Percentiles rank a stretch among this genome's conserved stretches.
Evolutionary conservation across 106 monocot genomes (phyloP).

Genomic region (Dendrobium huoshanense): DNA sequence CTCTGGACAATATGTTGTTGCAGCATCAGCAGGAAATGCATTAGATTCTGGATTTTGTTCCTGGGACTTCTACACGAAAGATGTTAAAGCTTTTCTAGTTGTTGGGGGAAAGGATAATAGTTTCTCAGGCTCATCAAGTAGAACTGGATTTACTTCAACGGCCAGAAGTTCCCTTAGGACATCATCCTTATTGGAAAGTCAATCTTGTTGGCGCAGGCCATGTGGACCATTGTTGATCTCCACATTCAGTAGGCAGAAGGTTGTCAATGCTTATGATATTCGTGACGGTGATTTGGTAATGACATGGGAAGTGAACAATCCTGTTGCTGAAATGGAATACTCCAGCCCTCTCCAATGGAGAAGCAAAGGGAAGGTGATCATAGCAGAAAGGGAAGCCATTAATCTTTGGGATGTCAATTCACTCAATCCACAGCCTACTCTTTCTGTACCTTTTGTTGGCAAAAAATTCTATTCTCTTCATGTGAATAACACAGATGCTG

Average conservation of each 20-base stretch:
- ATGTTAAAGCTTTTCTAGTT: constrained; percentile 41
- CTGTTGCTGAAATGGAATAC: constrained; percentile 59
- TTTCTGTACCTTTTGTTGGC: constrained; percentile 49
- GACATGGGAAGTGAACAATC: constrained; percentile 64
- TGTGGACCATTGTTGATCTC: constrained; percentile 79
- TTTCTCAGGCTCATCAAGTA: constrained; percentile 25
- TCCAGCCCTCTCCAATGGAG: constrained; percentile 96
- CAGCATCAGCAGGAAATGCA: constrained; percentile 84
- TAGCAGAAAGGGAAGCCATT: constrained; percentile 68
- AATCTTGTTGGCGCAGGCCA: constrained; percentile 83
- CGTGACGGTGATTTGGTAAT: constrained; percentile 82
- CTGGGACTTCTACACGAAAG: constrained; percentile 85
- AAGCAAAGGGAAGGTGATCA: constrained; percentile 74
- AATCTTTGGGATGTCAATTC: constrained; percentile 97
- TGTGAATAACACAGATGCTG: constrained; percentile 91
- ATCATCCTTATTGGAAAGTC: constrained; percentile 20
- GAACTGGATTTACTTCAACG: constrained; percentile 26
- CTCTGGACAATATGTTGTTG: constrained; percentile 82
- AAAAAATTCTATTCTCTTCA: constrained; percentile 67
- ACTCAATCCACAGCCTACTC: constrained; percentile 59
- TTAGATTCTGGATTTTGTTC: constrained; percentile 80
- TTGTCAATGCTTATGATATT: constrained; percentile 66
- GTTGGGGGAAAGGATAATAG: constrained; percentile 32
- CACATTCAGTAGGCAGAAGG: constrained; percentile 44
- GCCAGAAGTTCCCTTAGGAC: constrained; percentile 29